Base-by-base conservation (phyloP, 2,329 filamentous ascomycete genomes). In the Pseudogymnoascus sp. region DNA sequence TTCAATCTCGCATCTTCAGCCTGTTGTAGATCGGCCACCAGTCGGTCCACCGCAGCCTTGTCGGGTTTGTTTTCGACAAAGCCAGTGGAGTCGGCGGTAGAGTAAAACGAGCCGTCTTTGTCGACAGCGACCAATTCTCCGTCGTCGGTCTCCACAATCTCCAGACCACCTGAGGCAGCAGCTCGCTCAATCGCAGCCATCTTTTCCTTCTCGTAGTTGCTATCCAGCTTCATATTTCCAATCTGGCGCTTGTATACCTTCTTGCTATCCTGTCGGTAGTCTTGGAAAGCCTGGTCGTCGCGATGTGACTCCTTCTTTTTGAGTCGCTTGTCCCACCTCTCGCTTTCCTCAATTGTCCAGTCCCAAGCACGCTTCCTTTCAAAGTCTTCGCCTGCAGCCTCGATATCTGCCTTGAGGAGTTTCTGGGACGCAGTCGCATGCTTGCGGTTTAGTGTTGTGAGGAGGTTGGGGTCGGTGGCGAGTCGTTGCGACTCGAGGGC, bases 331-430 rank as follows among this genome's bases (percentile, higher is more conserved):
- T 99, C 94, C 94, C 94, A 99, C 68, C 84, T 85, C 77, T 97
- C 94, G 69, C 86, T 90, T 77, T 99, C 94, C 67, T 99, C 94
- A 5, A 93, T 80, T 0, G 94, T 99, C 90, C 94, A 99, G 78
- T 97, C 94, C 94, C 94, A 99, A 1, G 94, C 94, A 42, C 94
- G 87, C 77, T 97, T 97, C 68, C 94, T 90, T 80, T 99, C 94
- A 72, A 97, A 99, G 75, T 97, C 94, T 63, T 90, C 91, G 35
- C 92, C 92, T 0, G 82, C 80, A 16, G 90, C 91, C 74, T 92
- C 90, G 1, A 92, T 87, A 70, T 97, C 92, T 3, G 92, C 91
- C 78, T 96, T 96, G 47, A 97, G 82, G 0, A 99, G 84, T 73
- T 97, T 99, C 75, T 97, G 91, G 5, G 89, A 87, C 18, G 94